Evolutionary conservation across 2,329 filamentous ascomycete species (phyloP).

Genomic region (Alternaria sp.): DNA sequence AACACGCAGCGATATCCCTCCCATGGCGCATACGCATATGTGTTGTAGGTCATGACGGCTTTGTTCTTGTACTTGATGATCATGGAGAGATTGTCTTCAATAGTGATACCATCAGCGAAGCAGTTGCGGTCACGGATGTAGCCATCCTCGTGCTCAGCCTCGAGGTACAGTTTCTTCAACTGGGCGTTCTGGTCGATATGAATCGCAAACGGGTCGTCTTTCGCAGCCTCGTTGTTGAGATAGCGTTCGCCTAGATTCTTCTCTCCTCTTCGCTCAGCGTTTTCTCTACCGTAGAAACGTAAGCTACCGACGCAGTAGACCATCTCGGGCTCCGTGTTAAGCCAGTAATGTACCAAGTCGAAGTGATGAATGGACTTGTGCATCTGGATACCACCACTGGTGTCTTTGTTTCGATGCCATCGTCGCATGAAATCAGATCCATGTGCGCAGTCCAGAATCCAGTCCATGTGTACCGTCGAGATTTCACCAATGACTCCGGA

Average conservation of each 20-base stretch:
- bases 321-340: conserved; percentile 60
- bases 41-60: conserved; percentile 64
- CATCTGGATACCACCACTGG: conserved; percentile 65
- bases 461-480: conserved; percentile 66
- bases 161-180: conserved; percentile 65
- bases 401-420: conserved; percentile 67
- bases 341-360: conserved; percentile 69
- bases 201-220: conserved; percentile 64
- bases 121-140: conserved; percentile 69
- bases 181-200: conserved; percentile 60
- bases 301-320: conserved; percentile 66
- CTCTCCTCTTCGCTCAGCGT: conserved; percentile 63
- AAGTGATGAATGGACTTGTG: conserved; percentile 71
- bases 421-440: conserved; percentile 69
- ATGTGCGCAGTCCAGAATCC: conserved; percentile 67
- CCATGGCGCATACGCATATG: conserved; percentile 68
- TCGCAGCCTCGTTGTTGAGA: conserved; percentile 59
- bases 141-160: conserved; percentile 67
- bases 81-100: conserved; percentile 69
- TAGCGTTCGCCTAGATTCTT: conserved; percentile 60
- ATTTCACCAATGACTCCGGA: conserved; percentile 64
- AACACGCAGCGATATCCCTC: conserved; percentile 65
- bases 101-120: conserved; percentile 68
- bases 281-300: conserved; percentile 67
- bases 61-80: conserved; percentile 64